Conservation (phyloP, 768 basidiomycete species). For the Auriscalpium orientale region DNA sequence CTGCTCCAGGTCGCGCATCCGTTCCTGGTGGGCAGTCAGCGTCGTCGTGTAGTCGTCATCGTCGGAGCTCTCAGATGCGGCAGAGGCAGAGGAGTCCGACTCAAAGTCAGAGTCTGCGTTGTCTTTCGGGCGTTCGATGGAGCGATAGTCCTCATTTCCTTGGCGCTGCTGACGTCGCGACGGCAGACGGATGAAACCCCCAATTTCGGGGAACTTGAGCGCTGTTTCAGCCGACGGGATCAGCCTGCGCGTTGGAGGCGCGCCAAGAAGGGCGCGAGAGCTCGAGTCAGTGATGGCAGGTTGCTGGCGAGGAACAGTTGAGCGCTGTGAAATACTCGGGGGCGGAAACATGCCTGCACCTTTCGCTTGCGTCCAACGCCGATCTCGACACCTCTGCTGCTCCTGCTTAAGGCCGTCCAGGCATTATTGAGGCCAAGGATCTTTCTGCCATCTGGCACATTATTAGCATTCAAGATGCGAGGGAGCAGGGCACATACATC, state of each 20-base stretch:
- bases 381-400: slow-evolving; percentile 8
- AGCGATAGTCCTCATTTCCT: slow-evolving; percentile 41
- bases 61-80: slow-evolving; percentile 5
- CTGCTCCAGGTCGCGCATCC: slow-evolving; percentile 52
- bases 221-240: slow-evolving; percentile 25
- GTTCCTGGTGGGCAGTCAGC: slow-evolving; percentile 43
- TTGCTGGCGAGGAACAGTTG: slow-evolving; percentile 13
- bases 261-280: slow-evolving; percentile 45
- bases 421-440: slow-evolving; percentile 9
- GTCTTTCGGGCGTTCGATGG: slow-evolving; percentile 31
- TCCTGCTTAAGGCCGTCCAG: slow-evolving; percentile 8
- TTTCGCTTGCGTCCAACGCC: slow-evolving; percentile 7
- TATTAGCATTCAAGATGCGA: slow-evolving; percentile 4
- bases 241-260: slow-evolving; percentile 45
- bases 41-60: not conserved
- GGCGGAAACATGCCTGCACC: slow-evolving; percentile 23
- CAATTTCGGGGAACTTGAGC: slow-evolving; percentile 51
- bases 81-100: slow-evolving; percentile 17
- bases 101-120: slow-evolving; percentile 29
- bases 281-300: slow-evolving; percentile 50
- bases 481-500: slow-evolving; percentile 4
- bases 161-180: slow-evolving; percentile 27
- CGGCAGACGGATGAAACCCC: slow-evolving; percentile 58
- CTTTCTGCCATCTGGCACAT: slow-evolving; percentile 12
- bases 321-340: slow-evolving; percentile 1